Evolutionary conservation across 768 basidiomycete species (phyloP).

Genomic region (Mycena pura): DNA sequence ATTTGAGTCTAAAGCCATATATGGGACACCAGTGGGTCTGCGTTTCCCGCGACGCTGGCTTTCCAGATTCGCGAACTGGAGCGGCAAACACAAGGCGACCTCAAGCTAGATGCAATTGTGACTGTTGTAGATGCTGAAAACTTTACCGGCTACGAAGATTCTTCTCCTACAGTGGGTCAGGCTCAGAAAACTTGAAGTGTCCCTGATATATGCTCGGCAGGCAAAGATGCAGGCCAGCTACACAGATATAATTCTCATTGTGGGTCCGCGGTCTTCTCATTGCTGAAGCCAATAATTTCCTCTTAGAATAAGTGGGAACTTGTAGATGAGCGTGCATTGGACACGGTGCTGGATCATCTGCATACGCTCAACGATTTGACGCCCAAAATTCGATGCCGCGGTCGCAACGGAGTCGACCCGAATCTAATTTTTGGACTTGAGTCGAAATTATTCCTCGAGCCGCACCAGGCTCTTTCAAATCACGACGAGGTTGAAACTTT

Average conservation of each 20-base stretch:
- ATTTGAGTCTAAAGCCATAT: not conserved
- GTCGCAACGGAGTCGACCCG: slow-evolving; percentile 73
- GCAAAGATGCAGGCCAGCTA: slow-evolving; percentile 96
- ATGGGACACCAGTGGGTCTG: slow-evolving; percentile 76
- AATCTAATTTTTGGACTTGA: slow-evolving; percentile 88
- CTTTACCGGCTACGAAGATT: slow-evolving; percentile 92
- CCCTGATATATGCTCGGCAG: not conserved
- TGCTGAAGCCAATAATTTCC: not conserved
- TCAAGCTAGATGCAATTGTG: slow-evolving; percentile 88
- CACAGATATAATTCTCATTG: slow-evolving; percentile 88
- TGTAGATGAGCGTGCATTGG: slow-evolving; percentile 77
- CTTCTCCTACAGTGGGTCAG: slow-evolving; percentile 65
- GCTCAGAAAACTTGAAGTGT: not conserved
- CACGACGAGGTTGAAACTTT: slow-evolving; percentile 90
- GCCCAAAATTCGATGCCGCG: slow-evolving; percentile 78
- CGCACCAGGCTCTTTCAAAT: slow-evolving; percentile 26
- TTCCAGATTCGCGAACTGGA: slow-evolving; percentile 94
- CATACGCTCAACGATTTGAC: slow-evolving; percentile 90
- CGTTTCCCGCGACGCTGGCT: slow-evolving; percentile 94
- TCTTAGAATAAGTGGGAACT: slow-evolving; percentile 90
- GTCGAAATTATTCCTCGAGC: slow-evolving; percentile 70
- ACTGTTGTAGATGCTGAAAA: slow-evolving; percentile 94
- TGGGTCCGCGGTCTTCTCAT: slow-evolving; percentile 42
- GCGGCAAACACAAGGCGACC: slow-evolving; percentile 70
- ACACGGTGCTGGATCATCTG: slow-evolving; percentile 86